A percentile compares a stretch with the other conserved stretches of the same genome.
These are phyloP conservation scores for Serendipita vermifera DNA, from an alignment of 768 basidiomycete genomes.

Conservation along the genomic window DNA sequence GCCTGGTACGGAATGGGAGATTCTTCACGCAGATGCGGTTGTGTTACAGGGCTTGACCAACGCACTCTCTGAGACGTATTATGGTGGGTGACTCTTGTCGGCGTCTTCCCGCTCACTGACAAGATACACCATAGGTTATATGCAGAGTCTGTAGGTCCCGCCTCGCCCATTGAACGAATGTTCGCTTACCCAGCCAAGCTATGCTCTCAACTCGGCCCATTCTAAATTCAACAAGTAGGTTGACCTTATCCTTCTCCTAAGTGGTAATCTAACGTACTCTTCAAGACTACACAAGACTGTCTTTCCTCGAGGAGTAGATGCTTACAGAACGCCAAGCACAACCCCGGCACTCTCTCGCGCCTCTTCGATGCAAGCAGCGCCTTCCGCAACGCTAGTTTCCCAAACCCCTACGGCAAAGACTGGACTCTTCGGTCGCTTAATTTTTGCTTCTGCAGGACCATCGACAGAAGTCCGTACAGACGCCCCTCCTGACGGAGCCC, in stretches of 20 bases:
- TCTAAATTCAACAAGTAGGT: conserved; percentile 59
- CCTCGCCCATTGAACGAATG: not conserved
- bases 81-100: conserved; percentile 27
- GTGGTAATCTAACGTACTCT: not conserved
- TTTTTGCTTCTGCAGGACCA: no score
- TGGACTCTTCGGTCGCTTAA: conserved; percentile 22
- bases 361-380: conserved; percentile 12
- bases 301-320: conserved; percentile 47
- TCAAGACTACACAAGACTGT: conserved; percentile 51
- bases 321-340: conserved; percentile 29
- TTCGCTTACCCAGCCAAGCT: conserved; percentile 23
- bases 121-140: conserved; percentile 39
- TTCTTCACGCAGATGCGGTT: conserved; percentile 58
- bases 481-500: conserved; percentile 33
- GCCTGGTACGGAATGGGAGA: conserved; percentile 62
- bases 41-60: conserved; percentile 58
- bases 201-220: conserved; percentile 52
- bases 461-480: conserved; percentile 8
- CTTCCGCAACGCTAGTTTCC: not conserved
- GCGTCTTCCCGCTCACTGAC: not conserved
- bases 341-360: conserved; percentile 17
- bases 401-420: not conserved
- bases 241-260: not conserved
- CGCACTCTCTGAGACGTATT: conserved; percentile 35
- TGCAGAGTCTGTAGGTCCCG: conserved; percentile 50